Percentiles rank a stretch among this genome's conserved stretches.
These are phyloP conservation scores for Basidioascus undulatus DNA, from an alignment of 768 basidiomycete genomes.

Conservation along the genomic window DNA sequence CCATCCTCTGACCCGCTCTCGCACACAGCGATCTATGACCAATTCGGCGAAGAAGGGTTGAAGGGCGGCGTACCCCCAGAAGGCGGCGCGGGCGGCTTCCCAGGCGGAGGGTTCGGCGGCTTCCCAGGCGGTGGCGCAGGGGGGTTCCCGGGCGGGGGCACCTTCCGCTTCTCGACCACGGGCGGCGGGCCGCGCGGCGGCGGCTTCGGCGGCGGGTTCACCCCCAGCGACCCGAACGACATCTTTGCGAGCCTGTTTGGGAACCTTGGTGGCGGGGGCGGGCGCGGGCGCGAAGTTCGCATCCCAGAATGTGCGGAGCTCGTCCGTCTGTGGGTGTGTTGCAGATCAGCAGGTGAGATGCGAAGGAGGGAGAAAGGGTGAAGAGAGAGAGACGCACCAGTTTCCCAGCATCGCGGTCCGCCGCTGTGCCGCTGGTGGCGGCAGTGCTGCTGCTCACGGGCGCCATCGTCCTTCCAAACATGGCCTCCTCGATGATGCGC, in stretches of 20 bases:
- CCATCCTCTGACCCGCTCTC: background rate
- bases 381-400: too few species aligned
- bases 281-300: too few species aligned
- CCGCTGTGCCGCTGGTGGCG: too few species aligned
- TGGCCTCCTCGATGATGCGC: too few species aligned
- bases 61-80: slow-evolving; percentile 35
- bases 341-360: too few species aligned
- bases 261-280: slow-evolving; percentile 22
- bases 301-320: too few species aligned
- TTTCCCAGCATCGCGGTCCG: too few species aligned
- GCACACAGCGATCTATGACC: slow-evolving; percentile 54
- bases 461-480: too few species aligned
- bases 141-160: slow-evolving; percentile 16
- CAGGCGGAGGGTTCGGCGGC: slow-evolving; percentile 8
- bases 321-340: too few species aligned
- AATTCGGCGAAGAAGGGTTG: slow-evolving; percentile 84
- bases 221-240: slow-evolving; percentile 57
- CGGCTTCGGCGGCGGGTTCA: slow-evolving; percentile 29
- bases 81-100: slow-evolving; percentile 15
- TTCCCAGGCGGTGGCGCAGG: slow-evolving; percentile 10
- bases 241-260: slow-evolving; percentile 49
- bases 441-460: too few species aligned
- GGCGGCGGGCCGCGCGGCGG: slow-evolving; percentile 7
- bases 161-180: slow-evolving; percentile 20
- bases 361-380: too few species aligned